Conservation (phyloP, 2,329 filamentous ascomycete species). For the Madurella fahalii region DNA sequence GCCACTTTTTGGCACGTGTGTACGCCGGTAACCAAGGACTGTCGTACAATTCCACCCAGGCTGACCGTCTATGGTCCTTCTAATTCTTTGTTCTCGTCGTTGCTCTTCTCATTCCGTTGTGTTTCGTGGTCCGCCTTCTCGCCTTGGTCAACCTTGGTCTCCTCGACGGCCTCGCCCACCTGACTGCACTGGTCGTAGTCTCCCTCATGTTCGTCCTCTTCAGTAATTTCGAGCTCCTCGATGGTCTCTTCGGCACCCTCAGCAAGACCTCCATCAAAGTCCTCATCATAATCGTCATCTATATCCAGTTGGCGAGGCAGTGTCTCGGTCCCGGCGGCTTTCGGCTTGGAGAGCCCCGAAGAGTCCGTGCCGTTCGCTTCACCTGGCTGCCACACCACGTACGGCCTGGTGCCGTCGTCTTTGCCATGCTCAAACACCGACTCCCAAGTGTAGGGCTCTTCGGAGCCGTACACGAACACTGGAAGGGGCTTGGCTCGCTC, state of each 20-base stretch:
- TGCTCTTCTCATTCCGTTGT: not conserved
- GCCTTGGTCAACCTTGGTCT: too few species aligned
- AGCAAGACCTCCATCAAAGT: not conserved
- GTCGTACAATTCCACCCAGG: not conserved
- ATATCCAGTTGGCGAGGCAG: not conserved
- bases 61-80: not conserved
- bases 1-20: too few species aligned
- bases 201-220: not conserved
- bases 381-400: not conserved
- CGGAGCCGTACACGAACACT: constrained; percentile 45
- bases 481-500: constrained; percentile 44
- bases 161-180: too few species aligned
- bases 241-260: not conserved
- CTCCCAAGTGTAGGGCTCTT: constrained; percentile 31
- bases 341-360: not conserved
- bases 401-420: constrained; percentile 3
- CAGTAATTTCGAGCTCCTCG: not conserved
- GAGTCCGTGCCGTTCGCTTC: not conserved
- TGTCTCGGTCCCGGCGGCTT: not conserved
- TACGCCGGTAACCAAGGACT: not conserved
- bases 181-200: too few species aligned
- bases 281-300: not conserved
- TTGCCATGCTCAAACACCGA: constrained; percentile 33
- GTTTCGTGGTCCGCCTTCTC: not conserved
- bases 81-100: not conserved